Base-by-base conservation (phyloP, 345 rosid species). In the Raphanus raphanistrum region DNA sequence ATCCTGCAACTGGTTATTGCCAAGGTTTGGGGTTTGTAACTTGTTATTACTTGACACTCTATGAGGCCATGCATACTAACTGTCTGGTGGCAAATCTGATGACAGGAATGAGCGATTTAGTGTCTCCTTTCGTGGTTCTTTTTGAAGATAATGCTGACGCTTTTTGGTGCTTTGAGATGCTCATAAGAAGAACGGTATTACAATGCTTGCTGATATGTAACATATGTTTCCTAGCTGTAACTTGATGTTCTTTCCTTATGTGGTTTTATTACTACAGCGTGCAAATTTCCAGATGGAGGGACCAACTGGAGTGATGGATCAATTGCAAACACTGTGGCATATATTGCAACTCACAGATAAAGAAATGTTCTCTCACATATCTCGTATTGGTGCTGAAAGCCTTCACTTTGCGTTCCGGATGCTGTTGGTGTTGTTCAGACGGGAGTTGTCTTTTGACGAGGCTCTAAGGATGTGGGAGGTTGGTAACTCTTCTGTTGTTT, bases 141-240 rank as follows among this genome's bases (percentile, higher is more conserved):
- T 93, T 90, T 79, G 98, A 91, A 85, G 98, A 93, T 78, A 79
- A 93, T 72, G 94, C 90, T 9, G 98, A 93, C 78, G 98, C 98
- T 57, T 93, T 93, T 86, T 93, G 98, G 98, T 93, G 97, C 88
- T 93, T 93, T 81, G 98, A 91, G 89, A 93, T 93, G 96, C 97
- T 93, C 74, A 76, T 93, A 70, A 89, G 96, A 86, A 90, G 94
- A 90, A 91, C 85, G 94, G 98, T 93, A 74, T 76, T 63, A 15
- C 25, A 61, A 17, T 15, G 32, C 58, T 64, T 48, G 17, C 16
- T 36, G 45, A 62, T 54, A 60, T 48, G 17, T n/a, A 48, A 48
- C 48, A 66, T 33, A 50, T 72, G 60, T 64, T 43, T 57, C 54
- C 6, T 12, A 45, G 55, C 55, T 48, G 55, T n/a, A 48, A n/a